Evolutionary conservation across 2,329 filamentous ascomycete genomes (phyloP), one percentile per base, ranked within the genome.

Genomic region (Aspergillus fructus): DNA sequence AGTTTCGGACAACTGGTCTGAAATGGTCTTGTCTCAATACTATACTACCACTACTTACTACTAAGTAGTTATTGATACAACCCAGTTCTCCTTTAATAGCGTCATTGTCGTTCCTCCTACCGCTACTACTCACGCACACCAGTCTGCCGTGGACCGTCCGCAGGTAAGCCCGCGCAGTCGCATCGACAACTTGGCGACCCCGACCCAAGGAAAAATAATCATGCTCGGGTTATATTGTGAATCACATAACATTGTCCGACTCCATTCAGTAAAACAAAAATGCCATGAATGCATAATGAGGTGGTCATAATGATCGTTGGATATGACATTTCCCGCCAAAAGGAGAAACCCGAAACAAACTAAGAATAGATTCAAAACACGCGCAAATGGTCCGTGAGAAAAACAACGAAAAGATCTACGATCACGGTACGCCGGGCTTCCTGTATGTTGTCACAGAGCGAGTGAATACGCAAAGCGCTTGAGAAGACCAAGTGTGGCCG

Each of bases 361-460:
- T 56, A 62, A 60, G 61, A 58, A 61, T 58, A 54, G 62, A 62
- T 59, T 58, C 58, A 55, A 56, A 45, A 59, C 41, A 64, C 59
- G 63, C 58, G 62, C 62, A 66, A 68, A 62, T 62, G 58, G 55
- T 61, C 58, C 58, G 62, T 59, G 56, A 47, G 62, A 59, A 62
- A 64, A 66, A 61, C 60, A 64, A 62, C 53, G 53, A 65, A 67
- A 65, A 66, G 66, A 69, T 73, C 71, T 72, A 74, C 67, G 62
- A 72, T 70, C 71, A 71, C 68, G 68, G 66, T 73, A 72, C 68
- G 68, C 70, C 70, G 66, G 66, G 69, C 70, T 73, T 72, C 68
- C 65, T 61, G 70, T 70, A 65, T 70, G 67, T 68, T 70, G 68
- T 72, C 70, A 70, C 67, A 63, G 60, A 63, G 62, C 57, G 62